Conservation (phyloP, 1,284 basidiomycete genomes). For the Pyrrhoderma noxium region DNA sequence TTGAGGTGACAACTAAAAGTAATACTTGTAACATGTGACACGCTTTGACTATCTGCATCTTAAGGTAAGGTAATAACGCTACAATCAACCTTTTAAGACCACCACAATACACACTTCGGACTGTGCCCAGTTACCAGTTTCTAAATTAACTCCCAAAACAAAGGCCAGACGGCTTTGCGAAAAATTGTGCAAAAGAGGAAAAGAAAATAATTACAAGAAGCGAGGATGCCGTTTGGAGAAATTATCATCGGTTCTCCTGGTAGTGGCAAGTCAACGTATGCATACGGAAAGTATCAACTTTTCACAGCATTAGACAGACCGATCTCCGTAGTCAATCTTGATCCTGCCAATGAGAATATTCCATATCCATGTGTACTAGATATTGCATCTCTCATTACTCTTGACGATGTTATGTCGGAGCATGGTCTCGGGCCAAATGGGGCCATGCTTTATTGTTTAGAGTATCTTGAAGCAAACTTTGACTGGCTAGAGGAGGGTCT, state of each 20-base stretch:
- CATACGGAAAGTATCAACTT: slow-evolving; percentile 89
- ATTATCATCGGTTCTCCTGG: slow-evolving; percentile 90
- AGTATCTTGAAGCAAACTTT: slow-evolving; percentile 92
- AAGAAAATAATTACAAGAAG: neutral
- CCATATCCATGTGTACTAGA: slow-evolving; percentile 89
- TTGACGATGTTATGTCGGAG: slow-evolving; percentile 84
- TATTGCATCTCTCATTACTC: slow-evolving; percentile 81
- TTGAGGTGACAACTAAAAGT: neutral
- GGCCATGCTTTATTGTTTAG: slow-evolving; percentile 95
- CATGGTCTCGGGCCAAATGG: slow-evolving; percentile 92
- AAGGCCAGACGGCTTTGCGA: too few relatives aligned
- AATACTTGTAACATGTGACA: too few relatives aligned
- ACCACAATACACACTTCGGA: too few relatives aligned
- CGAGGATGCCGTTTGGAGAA: slow-evolving; percentile 76
- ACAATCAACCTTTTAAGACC: too few relatives aligned
- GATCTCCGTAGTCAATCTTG: slow-evolving; percentile 88
- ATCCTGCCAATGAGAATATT: slow-evolving; percentile 88
- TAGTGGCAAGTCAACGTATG: slow-evolving; percentile 92
- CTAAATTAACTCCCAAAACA: too few relatives aligned
- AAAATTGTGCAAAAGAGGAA: too few relatives aligned
- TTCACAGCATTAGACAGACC: slow-evolving; percentile 82
- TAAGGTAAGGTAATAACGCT: too few relatives aligned
- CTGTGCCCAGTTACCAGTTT: too few relatives aligned
- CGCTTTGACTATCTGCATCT: too few relatives aligned
- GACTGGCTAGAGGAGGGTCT: slow-evolving; percentile 88